Evolutionary conservation across 805 yeast species (phyloP), one percentile per base, ranked within the genome.

Genomic region (Blastobotrys americana): DNA sequence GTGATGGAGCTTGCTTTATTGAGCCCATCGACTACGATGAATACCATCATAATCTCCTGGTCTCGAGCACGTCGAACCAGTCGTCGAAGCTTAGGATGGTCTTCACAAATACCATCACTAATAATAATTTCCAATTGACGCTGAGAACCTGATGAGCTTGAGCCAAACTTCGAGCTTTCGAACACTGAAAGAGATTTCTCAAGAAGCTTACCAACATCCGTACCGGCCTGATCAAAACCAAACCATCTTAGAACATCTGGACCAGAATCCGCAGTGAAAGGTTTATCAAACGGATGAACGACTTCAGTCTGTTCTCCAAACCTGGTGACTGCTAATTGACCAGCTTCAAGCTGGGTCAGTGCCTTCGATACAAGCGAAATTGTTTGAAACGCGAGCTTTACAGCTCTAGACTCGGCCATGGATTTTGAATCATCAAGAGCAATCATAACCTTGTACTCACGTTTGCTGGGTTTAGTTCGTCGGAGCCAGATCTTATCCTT

Each of bases 401-500:
- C 90, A 31, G 94, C 81, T 53, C 82, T 79, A 19, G 96, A 83
- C 63, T 90, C 97, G 46, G 89, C 79, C 99, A 93, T 93, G 1
- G 97, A 90, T 63, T 86, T 88, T 23, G 98, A 93, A 61, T 93
- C 96, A 68, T 93, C 99, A 39, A 93, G 84, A 1, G 98, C 89
- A 53, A 93, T 84, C 96, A 94, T 85, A 50, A 93, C 85, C 69
- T 93, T 98, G 64, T 93, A 93, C 61, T 89, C 93, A 58, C 99
- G 80, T 70, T 93, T 93, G 54, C 95, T 84, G 45, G 99, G 99
- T 61, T 93, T 90, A 4, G 97, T 88, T 65, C 99, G 78, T 61
- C 96, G 78, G 67, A 93, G 74, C 99, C 99, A 93, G 47, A 93
- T 93, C 71, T 93, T 93, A 64, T 93, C 99, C 63, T 93, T 93